Evolutionary conservation across 1,284 basidiomycete genomes (phyloP), one percentile per base, ranked within the genome.

Genomic region (Malassezia dermatis): DNA sequence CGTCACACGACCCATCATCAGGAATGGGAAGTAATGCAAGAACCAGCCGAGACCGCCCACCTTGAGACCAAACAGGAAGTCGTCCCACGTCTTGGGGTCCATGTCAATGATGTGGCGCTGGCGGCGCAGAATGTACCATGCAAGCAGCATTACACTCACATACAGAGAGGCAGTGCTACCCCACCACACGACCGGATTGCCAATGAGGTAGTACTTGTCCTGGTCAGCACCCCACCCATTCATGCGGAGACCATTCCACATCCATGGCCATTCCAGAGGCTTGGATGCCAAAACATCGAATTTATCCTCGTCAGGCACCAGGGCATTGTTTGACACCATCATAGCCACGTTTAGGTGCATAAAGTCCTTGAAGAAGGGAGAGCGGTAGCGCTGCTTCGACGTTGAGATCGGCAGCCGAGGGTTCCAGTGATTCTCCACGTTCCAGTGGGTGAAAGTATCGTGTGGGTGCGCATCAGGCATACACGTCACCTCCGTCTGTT

Each of bases 301-400:
- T 78, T 98, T 98, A 79, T 98, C 93, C 0, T 90, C 88, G 69
- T 98, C 90, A 0, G 93, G 93, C 41, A 96, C 78, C 51, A 98
- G 83, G 0, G 94, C 91, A 75, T 98, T 98, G 80, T 98, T 98
- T 4, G 91, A 94, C 0, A 90, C 95, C 89, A 94, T 93, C 94
- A 98, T 98, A 13, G 91, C 93, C 13, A 98, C 88, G 70, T 98
- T 98, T 55, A 98, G 82, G 75, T 98, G 93, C 83, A 89, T 90
- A 77, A 98, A 96, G 77, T 98, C 93, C 53, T 86, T 84, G 53
- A 95, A 78, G 81, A 98, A 98, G 0, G 91, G 86, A 2, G 93
- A 94, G 40, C 79, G 80, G 79, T 93, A 94, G 56, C 85, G 82
- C 69, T 87, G 88, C 49, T 81, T 80, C 52, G 93, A 81, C 3